Evolutionary conservation across 805 yeast species (phyloP), one percentile per base, ranked within the genome.

Genomic region (Metschnikowia shivogae): DNA sequence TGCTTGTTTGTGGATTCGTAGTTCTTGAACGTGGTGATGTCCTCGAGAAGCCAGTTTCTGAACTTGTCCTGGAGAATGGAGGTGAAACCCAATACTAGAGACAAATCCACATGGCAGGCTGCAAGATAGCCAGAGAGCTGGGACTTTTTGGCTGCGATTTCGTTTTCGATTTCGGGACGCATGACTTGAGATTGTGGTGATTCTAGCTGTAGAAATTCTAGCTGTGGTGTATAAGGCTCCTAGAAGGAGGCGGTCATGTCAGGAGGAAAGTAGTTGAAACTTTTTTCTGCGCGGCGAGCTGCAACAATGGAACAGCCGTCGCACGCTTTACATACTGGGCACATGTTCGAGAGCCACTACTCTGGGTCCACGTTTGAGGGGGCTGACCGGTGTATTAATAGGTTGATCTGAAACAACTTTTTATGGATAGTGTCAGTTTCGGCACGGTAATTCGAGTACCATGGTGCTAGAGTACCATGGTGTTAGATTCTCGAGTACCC

Each of bases 41-140:
- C 72, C 3, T 52, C 44, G 10, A 51, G 36, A 12, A 80, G 73
- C 65, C 77, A 68, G 1, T 62, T 51, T 2, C 64, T 61, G 43
- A 77, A 70, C 46, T 72, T 76, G 3, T 77, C 69, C 45, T 80
- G 80, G 13, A 74, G 64, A 44, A 76, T 68, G 42, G 70, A 70
- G 48, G 76, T 62, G 28, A 76, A 65, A 1, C 85, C 85, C 22
- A 74, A 55, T 28, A 78, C 57, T 10, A 76, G 52, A 2, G 80
- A 65, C 41, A 73, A 76, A 37, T 73, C 74, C 28, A 64, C 49
- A 38, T 40, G 59, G 42, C 54, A 54, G 26, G 47, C 45, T 12
- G 52, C 46, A 20, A 61, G 49, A 26, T 55, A 53, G 17, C 55
- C 65, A 19, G 58, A 53, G 20, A 72, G 60, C 48, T 61, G 68